Conservation (phyloP, 1,284 basidiomycete species). For the Austroboletus novae-zelandiae region DNA sequence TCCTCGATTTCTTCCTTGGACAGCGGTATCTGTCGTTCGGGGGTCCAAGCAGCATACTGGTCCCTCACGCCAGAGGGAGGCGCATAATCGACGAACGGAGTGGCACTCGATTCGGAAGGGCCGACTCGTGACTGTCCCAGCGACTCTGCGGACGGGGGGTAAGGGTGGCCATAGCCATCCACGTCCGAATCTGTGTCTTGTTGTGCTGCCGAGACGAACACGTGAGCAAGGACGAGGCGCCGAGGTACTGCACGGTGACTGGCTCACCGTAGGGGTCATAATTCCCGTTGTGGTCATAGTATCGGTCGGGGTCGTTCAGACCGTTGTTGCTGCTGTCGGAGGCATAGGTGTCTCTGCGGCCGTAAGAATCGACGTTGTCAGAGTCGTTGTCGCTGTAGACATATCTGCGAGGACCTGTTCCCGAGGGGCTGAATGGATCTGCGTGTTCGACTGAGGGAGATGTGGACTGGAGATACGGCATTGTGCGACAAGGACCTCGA, state of each 20-base stretch:
- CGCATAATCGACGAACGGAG: constrained; percentile 57
- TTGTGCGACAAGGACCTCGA: constrained; percentile 16
- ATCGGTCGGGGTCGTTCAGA: constrained; percentile 50
- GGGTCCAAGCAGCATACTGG: constrained; percentile 92
- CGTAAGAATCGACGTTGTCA: constrained; percentile 58
- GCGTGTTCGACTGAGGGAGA: constrained; percentile 33
- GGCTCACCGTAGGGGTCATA: constrained; percentile 64
- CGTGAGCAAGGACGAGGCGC: constrained; percentile 10
- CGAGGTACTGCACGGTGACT: not conserved
- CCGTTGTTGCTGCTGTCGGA: constrained; percentile 67
- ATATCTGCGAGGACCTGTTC: constrained; percentile 49
- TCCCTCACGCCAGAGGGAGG: constrained; percentile 57
- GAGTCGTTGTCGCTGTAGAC: constrained; percentile 81
- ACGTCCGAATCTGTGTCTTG: constrained; percentile 75
- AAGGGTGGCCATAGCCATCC: constrained; percentile 67
- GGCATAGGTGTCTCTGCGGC: constrained; percentile 62
- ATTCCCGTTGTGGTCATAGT: constrained; percentile 60
- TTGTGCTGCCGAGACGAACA: constrained; percentile 40
- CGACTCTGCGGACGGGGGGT: constrained; percentile 71
- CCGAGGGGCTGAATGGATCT: constrained; percentile 55
- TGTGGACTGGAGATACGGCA: constrained; percentile 33
- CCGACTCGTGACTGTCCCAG: constrained; percentile 56
- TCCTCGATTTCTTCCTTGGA: constrained; percentile 99
- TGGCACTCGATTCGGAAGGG: constrained; percentile 57
- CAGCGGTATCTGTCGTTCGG: constrained; percentile 92